These are phyloP conservation scores for Boletus fagicola DNA, from an alignment of 768 basidiomycete genomes.

Conservation along the genomic window DNA sequence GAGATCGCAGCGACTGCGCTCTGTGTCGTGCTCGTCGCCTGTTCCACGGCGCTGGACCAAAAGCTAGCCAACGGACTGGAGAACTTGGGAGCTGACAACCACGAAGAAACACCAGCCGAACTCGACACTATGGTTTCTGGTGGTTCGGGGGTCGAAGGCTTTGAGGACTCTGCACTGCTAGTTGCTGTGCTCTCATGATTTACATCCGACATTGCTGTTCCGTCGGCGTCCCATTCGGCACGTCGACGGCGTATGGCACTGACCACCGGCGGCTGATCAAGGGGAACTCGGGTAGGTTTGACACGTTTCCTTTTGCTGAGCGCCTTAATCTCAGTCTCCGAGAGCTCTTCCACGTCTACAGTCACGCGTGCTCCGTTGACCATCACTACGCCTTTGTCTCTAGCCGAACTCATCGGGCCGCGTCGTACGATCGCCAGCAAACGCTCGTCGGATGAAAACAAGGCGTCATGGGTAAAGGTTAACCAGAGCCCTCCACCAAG, in stretches of 20 bases:
- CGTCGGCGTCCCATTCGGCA: slow-evolving; percentile 69
- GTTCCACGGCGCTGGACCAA: slow-evolving; percentile 72
- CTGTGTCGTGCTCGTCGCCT: slow-evolving; percentile 70
- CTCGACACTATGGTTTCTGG: slow-evolving; percentile 13
- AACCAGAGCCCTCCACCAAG: slow-evolving; percentile 95
- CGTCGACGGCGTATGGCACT: slow-evolving; percentile 64
- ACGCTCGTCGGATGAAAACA: slow-evolving; percentile 75
- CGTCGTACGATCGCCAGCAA: slow-evolving; percentile 72
- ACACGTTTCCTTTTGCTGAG: slow-evolving; percentile 82
- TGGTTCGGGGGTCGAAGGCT: slow-evolving; percentile 23
- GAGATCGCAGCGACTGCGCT: slow-evolving; percentile 77
- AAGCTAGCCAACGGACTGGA: slow-evolving; percentile 70
- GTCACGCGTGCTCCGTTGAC: slow-evolving; percentile 84
- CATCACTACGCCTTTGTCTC: slow-evolving; percentile 81
- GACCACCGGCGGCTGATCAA: slow-evolving; percentile 89
- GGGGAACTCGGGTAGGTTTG: slow-evolving; percentile 80
- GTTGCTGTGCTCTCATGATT: slow-evolving; percentile 16
- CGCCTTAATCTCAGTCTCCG: slow-evolving; percentile 81
- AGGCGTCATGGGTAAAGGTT: slow-evolving; percentile 81
- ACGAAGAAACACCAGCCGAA: slow-evolving; percentile 33
- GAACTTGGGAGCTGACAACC: slow-evolving; percentile 61
- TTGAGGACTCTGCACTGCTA: slow-evolving; percentile 19
- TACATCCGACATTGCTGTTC: slow-evolving; percentile 25
- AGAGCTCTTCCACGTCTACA: slow-evolving; percentile 87
- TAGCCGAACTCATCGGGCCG: slow-evolving; percentile 55